phyloP scores from a whole-genome alignment of 2,329 filamentous ascomycete genomes.

The Pseudogymnoascus sp. region DNA sequence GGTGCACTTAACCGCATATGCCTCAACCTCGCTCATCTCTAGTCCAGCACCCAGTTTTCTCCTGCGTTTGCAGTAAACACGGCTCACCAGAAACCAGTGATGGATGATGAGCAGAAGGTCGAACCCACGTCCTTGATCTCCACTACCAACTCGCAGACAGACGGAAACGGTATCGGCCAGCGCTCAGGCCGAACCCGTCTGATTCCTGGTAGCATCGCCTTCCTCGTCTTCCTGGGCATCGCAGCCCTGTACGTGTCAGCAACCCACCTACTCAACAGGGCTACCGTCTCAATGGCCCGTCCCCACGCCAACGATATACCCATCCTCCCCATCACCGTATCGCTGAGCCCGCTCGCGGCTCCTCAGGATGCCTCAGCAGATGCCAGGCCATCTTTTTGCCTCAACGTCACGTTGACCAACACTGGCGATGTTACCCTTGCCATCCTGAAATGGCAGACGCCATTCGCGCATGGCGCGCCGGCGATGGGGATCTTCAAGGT shows the following conservation, averaged over 20 bases:
- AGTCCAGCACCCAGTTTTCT: background rate
- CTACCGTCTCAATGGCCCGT: background rate
- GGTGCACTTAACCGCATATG: background rate
- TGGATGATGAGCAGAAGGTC: background rate
- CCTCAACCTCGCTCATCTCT: background rate
- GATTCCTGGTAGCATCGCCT: background rate
- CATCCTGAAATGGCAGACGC: constrained; percentile 32
- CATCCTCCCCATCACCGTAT: background rate
- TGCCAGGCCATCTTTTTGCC: constrained; percentile 6
- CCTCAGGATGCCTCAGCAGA: background rate
- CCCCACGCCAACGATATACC: background rate
- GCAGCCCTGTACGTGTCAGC: background rate
- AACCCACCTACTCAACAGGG: background rate
- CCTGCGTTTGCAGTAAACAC: background rate
- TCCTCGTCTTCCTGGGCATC: background rate
- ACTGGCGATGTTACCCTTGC: constrained; percentile 24
- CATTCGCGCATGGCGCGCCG: constrained; percentile 30
- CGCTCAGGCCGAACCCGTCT: background rate
- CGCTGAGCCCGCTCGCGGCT: background rate
- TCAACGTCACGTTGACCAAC: constrained; percentile 23
- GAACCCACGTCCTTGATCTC: too few relatives aligned
- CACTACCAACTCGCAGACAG: background rate
- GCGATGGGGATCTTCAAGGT: constrained; percentile 29
- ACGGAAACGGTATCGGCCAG: background rate
- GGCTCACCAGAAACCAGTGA: background rate